phyloP scores from a whole-genome alignment of 768 basidiomycete species.

The Mycena olivaceomarginata region DNA sequence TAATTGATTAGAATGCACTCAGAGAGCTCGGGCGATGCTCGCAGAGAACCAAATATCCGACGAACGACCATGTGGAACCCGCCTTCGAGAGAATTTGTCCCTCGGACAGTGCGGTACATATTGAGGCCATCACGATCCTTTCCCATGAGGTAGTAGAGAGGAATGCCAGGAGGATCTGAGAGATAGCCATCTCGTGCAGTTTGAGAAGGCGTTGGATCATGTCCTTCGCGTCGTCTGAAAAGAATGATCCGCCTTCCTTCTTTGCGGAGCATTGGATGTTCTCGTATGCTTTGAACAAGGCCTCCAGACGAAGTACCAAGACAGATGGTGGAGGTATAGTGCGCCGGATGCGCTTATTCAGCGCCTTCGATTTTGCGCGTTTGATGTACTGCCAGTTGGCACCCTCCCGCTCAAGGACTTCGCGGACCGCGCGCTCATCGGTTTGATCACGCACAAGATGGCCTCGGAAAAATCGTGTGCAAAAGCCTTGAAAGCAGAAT shows the following conservation, averaged over 20 bases:
- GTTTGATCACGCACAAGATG: conserved; percentile 20
- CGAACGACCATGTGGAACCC: conserved; percentile 45
- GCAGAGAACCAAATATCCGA: background rate
- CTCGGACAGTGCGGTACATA: conserved; percentile 32
- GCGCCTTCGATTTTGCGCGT: background rate
- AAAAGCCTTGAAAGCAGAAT: conserved; percentile 27
- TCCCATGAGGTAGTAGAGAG: conserved; percentile 38
- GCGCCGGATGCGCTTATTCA: conserved; percentile 7
- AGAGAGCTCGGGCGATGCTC: background rate
- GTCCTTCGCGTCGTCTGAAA: conserved; percentile 23
- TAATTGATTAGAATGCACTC: background rate
- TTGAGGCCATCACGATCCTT: conserved; percentile 32
- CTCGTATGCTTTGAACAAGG: background rate
- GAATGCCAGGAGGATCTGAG: conserved; percentile 46
- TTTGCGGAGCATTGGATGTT: conserved; percentile 22
- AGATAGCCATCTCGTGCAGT: conserved; percentile 37
- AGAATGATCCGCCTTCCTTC: background rate
- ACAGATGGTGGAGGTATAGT: background rate
- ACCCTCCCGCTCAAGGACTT: background rate
- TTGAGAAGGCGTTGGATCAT: conserved; percentile 8
- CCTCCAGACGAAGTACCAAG: background rate
- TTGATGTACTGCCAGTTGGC: conserved; percentile 14
- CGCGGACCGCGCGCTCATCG: background rate
- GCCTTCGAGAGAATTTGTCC: conserved; percentile 38
- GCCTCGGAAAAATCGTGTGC: conserved; percentile 18